phyloP scores from a whole-genome alignment of 768 basidiomycete genomes.

The Coprinopsis sp. region DNA sequence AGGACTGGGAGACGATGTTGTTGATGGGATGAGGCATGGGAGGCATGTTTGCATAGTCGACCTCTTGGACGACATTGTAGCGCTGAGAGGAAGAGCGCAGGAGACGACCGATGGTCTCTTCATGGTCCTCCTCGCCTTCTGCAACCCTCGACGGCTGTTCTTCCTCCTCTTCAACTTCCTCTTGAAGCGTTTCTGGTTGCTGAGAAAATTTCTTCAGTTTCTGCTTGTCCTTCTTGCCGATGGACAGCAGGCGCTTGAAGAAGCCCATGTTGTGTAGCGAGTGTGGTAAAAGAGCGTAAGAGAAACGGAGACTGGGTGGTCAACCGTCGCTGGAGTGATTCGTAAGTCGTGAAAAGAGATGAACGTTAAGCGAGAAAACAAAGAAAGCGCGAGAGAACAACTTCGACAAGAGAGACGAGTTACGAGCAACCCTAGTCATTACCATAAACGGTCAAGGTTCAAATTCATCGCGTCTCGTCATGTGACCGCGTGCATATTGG shows the following conservation, averaged over 20 bases:
- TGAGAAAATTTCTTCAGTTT: constrained; percentile 30
- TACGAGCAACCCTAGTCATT: not conserved
- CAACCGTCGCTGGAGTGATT: not conserved
- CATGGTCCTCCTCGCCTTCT: constrained; percentile 46
- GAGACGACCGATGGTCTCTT: constrained; percentile 45
- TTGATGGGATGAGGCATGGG: constrained; percentile 74
- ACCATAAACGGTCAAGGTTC: constrained; percentile 1
- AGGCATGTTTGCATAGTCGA: constrained; percentile 54
- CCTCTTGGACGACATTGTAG: constrained; percentile 51
- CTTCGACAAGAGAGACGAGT: not conserved
- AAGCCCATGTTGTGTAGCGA: constrained; percentile 49
- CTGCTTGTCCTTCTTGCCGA: constrained; percentile 58
- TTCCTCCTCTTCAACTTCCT: constrained; percentile 18
- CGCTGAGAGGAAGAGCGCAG: constrained; percentile 72
- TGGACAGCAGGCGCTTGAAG: constrained; percentile 64
- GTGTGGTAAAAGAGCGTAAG: not conserved
- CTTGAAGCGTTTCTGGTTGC: constrained; percentile 24
- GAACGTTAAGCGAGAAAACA: too few species aligned
- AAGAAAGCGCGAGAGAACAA: too few species aligned
- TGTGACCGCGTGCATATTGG: constrained; percentile 5
- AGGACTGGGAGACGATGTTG: constrained; percentile 26
- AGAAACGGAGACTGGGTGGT: not conserved
- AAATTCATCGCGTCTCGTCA: constrained; percentile 4
- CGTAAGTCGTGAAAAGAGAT: too few species aligned
- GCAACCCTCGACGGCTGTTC: constrained; percentile 8